These are phyloP conservation scores for Monosporascus ibericus DNA, from an alignment of 2,329 filamentous ascomycete species.

Conservation along the genomic window DNA sequence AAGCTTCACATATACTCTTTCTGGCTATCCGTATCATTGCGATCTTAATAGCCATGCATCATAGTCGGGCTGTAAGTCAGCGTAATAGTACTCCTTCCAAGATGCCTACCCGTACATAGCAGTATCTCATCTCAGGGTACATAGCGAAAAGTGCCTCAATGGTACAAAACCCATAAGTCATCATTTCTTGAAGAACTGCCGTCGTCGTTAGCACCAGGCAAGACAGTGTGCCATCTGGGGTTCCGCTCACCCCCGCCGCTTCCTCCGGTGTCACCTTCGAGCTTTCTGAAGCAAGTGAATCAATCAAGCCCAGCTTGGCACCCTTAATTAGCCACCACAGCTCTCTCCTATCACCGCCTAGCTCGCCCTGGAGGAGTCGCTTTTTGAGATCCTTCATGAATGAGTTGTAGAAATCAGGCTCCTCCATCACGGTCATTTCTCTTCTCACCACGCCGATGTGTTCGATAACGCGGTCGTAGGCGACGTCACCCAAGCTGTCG, in stretches of 20 bases:
- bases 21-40: too few relatives aligned
- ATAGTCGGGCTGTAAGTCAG: not conserved
- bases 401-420: constrained; percentile 69
- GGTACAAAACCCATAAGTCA: not conserved
- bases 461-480: constrained; percentile 71
- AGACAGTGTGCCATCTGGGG: not conserved
- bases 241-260: constrained; percentile 51
- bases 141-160: not conserved
- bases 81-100: not conserved
- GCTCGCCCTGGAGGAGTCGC: constrained; percentile 59
- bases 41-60: not conserved
- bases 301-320: constrained; percentile 67
- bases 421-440: constrained; percentile 68
- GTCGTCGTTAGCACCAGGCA: not conserved
- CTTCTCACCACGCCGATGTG: constrained; percentile 72
- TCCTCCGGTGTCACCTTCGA: constrained; percentile 65
- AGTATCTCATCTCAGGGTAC: not conserved
- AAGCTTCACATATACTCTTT: too few relatives aligned
- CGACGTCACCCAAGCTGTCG: constrained; percentile 67
- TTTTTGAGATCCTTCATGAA: constrained; percentile 67
- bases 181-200: not conserved
- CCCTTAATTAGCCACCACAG: constrained; percentile 73
- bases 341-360: constrained; percentile 72
- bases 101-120: not conserved
- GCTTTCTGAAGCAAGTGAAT: constrained; percentile 52